These are phyloP conservation scores for Trichoderma gracile DNA, from an alignment of 2,329 filamentous ascomycete species.

Conservation along the genomic window DNA sequence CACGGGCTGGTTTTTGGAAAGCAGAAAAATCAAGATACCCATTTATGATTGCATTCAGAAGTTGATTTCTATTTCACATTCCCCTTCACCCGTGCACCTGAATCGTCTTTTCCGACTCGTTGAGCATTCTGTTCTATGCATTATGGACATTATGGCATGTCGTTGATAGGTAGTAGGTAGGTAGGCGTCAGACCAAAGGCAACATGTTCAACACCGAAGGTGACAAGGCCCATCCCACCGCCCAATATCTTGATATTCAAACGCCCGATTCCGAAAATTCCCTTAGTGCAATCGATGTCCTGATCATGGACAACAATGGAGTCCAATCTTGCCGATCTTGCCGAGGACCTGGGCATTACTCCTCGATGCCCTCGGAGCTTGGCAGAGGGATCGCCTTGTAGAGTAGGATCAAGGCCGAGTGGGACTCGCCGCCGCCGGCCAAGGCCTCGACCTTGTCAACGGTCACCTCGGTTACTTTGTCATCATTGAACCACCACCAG, in stretches of 20 bases:
- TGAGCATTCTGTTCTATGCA: conserved; percentile 7
- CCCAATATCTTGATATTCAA: background rate
- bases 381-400: conserved; percentile 75
- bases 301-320: too few relatives aligned
- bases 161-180: too few relatives aligned
- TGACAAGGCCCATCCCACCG: background rate
- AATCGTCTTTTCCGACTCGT: background rate
- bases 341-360: conserved; percentile 28
- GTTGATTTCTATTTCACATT: background rate
- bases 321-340: too few relatives aligned
- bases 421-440: conserved; percentile 83
- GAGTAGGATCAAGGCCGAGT: conserved; percentile 78
- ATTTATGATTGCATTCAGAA: background rate
- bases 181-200: background rate
- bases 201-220: background rate
- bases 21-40: conserved; percentile 5
- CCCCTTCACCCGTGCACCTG: background rate
- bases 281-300: background rate
- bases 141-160: background rate
- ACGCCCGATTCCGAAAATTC: conserved; percentile 6
- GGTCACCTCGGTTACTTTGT: conserved; percentile 91
- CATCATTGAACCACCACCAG: conserved; percentile 99
- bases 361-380: conserved; percentile 49
- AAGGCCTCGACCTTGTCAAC: conserved; percentile 88
- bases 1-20: conserved; percentile 1